Base-by-base conservation (phyloP, 2,329 filamentous ascomycete species). In the Diaporthe sp. region DNA sequence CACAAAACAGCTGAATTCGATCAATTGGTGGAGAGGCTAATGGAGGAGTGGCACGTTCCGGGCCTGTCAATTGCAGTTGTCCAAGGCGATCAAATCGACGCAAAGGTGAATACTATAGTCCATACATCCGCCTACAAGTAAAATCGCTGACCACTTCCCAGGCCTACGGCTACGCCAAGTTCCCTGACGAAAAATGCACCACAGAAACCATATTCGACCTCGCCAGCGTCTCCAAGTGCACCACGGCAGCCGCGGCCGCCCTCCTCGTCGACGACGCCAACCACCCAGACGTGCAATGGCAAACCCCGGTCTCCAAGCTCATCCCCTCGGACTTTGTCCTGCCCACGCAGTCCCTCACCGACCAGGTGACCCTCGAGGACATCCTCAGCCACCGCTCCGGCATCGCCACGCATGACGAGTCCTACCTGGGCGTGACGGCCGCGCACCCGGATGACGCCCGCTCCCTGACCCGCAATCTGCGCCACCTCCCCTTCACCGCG, bases 381-480 rank as follows among this genome's bases (percentile, higher is more conserved):
- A 58, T 55, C n/a, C 68, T 71, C 68, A 71, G 68, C 50, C 68
- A 71, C 55, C 68, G 52, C 30, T 25, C 54, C 22, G 68, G 54
- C n/a, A 71, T 71, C 25, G 12, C 68, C 13, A 71, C 68, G 7
- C 68, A 71, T 42, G 52, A 71, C 10, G 68, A 66, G 60, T 66
- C 68, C 40, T 55, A 71, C n/a, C 28, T 58, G 52, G 68, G 68
- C 19, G 38, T 66, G 60, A 66, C 40, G 10, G 40, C 60, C 25
- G 40, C 60, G 4, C 40, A 47, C 25, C 60, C 60, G 19, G 60
- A 66, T 28, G 28, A 66, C 60, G 60, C 38, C 40, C 52, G 42
- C n/a, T 71, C 68, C 52, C 25, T 71, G 22, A 58, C 55, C 40
- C 54, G 54, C 17, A 71, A 58, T 25, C 52, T 71, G 68, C 54